These are phyloP conservation scores for Xylariaceae sp. DNA, from an alignment of 2,329 filamentous ascomycete species.

Conservation along the genomic window DNA sequence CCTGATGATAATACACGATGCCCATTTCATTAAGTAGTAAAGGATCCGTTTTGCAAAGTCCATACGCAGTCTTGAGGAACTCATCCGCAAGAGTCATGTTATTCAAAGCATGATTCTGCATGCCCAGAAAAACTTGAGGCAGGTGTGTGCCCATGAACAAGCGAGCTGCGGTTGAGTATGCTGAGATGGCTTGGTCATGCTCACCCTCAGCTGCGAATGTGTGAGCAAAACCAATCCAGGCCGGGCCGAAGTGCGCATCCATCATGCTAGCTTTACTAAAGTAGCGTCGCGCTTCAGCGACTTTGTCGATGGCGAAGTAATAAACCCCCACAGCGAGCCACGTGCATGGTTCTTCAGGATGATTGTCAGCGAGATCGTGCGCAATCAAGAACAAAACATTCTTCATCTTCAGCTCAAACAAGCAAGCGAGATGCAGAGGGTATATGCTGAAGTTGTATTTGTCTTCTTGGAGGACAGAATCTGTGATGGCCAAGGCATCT, in stretches of 20 bases:
- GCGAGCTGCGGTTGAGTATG: constrained; percentile 91
- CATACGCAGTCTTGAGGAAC: constrained; percentile 86
- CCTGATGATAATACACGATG: constrained; percentile 92
- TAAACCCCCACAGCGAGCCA: constrained; percentile 96
- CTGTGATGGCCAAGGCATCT: constrained; percentile 81
- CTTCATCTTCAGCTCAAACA: constrained; percentile 82
- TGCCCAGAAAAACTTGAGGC: constrained; percentile 91
- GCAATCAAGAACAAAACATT: constrained; percentile 89
- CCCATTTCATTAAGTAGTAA: constrained; percentile 93
- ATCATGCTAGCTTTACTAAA: constrained; percentile 98
- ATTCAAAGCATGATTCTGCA: constrained; percentile 96
- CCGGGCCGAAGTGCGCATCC: constrained; percentile 94
- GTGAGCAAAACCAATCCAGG: constrained; percentile 98
- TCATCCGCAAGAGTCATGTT: constrained; percentile 93
- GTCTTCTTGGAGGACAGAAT: constrained; percentile 75
- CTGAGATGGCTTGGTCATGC: constrained; percentile 96
- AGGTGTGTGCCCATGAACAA: constrained; percentile 96
- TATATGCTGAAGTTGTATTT: constrained; percentile 88
- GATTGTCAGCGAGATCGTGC: constrained; percentile 87
- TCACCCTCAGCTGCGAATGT: constrained; percentile 97
- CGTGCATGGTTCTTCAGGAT: constrained; percentile 85
- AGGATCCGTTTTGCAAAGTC: constrained; percentile 79
- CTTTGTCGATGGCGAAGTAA: constrained; percentile 84
- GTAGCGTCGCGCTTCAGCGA: constrained; percentile 90
- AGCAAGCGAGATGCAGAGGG: constrained; percentile 84